Evolutionary conservation across 495 filamentous ascomycete genomes (phyloP).

Genomic region (Talaromyces trachyspermus): DNA sequence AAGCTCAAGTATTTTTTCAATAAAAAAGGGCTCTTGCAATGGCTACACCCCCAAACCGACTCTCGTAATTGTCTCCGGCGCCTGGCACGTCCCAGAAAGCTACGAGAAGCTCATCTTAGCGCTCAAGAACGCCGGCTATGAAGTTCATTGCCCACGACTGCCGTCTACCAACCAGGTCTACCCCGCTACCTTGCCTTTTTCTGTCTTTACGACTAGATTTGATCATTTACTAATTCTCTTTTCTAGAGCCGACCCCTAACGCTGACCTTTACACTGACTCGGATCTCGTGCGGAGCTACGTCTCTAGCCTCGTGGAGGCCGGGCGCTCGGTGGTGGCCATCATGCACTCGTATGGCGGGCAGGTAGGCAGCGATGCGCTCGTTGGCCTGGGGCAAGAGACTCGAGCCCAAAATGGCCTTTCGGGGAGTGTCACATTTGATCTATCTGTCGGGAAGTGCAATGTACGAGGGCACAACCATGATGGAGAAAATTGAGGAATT

Average conservation of each 20-base stretch:
- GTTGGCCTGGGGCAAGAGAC: constrained; percentile 19
- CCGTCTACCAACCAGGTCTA: constrained; percentile 22
- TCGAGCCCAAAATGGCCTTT: constrained; percentile 13
- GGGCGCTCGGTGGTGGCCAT: constrained; percentile 26
- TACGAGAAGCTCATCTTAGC: constrained; percentile 25
- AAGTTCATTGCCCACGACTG: constrained; percentile 28
- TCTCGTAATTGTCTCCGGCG: constrained; percentile 34
- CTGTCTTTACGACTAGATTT: not conserved
- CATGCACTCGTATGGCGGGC: constrained; percentile 36
- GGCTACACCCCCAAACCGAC: constrained; percentile 21
- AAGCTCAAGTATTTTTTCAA: no score
- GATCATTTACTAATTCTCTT: not conserved
- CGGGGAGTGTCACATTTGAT: constrained; percentile 30
- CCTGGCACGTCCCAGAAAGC: constrained; percentile 35
- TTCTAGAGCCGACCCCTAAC: constrained; percentile 12
- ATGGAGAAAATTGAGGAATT: constrained; percentile 17
- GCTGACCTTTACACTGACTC: constrained; percentile 22
- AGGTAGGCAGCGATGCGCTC: constrained; percentile 28
- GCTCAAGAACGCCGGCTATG: constrained; percentile 24
- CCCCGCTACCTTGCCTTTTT: not conserved
- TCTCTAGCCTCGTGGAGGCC: constrained; percentile 16
- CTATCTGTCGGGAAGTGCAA: constrained; percentile 29
- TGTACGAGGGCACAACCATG: constrained; percentile 14
- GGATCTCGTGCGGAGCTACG: constrained; percentile 15
- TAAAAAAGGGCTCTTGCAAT: no score